These are phyloP conservation scores for Phytophthora fragariaefolia DNA, from an alignment of 352 stramenopile species.

Conservation along the genomic window DNA sequence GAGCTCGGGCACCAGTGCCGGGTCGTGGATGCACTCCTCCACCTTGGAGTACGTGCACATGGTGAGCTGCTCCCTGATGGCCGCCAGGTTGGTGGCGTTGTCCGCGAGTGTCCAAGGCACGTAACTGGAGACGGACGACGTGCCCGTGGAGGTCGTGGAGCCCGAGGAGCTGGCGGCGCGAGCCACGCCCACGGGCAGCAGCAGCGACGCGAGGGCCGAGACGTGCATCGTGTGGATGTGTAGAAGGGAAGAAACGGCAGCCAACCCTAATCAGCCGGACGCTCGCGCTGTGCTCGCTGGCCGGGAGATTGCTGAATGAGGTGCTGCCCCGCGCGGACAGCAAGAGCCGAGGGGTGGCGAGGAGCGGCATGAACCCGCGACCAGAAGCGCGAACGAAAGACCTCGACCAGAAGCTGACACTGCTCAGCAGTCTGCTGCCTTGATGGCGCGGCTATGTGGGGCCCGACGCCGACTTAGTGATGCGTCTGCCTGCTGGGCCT, in stretches of 20 bases:
- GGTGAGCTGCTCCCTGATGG: slow-evolving; percentile 45
- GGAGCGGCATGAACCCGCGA: slow-evolving; percentile 26
- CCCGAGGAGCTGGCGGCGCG: slow-evolving; percentile 4
- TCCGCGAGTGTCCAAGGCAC: slow-evolving; percentile 52
- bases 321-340: slow-evolving; percentile 11
- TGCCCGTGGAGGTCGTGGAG: slow-evolving; percentile 13
- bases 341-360: slow-evolving; percentile 1
- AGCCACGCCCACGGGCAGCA: slow-evolving; percentile 24
- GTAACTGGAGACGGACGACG: slow-evolving; percentile 31
- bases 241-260: slow-evolving; percentile 19
- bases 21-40: slow-evolving; percentile 58
- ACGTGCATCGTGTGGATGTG: slow-evolving; percentile 19
- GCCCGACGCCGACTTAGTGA: slow-evolving; percentile 25
- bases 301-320: slow-evolving; percentile 30
- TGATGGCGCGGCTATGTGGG: slow-evolving; percentile 32
- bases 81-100: slow-evolving; percentile 41
- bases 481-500: slow-evolving; percentile 1
- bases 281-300: slow-evolving; percentile 13
- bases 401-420: slow-evolving; percentile 31
- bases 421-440: too few species aligned
- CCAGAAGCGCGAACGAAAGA: slow-evolving; percentile 16
- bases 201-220: slow-evolving; percentile 19
- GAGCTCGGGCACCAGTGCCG: slow-evolving; percentile 40
- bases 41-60: slow-evolving; percentile 73
- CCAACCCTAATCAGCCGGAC: slow-evolving; percentile 15